Evolutionary conservation across 164 flowering plant species (phyloP), one percentile per base, ranked within the genome.

Genomic region (Piper longum): DNA sequence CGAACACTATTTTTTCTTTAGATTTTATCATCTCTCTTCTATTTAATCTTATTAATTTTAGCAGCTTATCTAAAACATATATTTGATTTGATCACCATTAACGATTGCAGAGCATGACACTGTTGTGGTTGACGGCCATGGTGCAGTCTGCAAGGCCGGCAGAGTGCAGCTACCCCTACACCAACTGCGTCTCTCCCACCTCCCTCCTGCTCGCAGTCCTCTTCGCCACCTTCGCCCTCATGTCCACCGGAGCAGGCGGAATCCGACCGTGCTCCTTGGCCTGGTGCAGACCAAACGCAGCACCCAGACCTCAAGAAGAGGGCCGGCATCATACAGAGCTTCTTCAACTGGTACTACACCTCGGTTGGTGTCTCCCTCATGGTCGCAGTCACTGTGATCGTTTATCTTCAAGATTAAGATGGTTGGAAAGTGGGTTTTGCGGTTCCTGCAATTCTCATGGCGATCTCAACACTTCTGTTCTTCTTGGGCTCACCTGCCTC

Each of bases 261-360:
- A 77, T 78, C 57, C 68, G 85, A 54, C 72, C 85, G 16, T 82
- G 83, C 60, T 77, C 81, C 11, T 16, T 80, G 41, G 83, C 84
- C 12, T 83, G 84, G 83, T 17, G 87, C 84, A 13, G 84, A 82
- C 18, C 83, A 62, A 14, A 16, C 41, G 62, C n/a, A 42, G 16
- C 19, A 45, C 51, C 64, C 56, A 18, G 56, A 62, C 19, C 18
- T 45, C 42, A 7, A 43, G 56, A 71, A 71, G 2, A 74, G 75
- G 26, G 63, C 57, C 13, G 66, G 71, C 45, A 44, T 71, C 3
- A 16, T 81, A 40, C 73, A 76, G 83, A 64, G 40, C n/a, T 83
- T 80, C 82, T 83, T 85, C 73, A 82, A 79, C 45, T 82, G 84
- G 86, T 83, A 65, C 54, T 76, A 80, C 58, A 26, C 77, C 42